Percentiles rank a stretch among this genome's conserved stretches.
These are phyloP conservation scores for Cordyceps fumosorosea DNA, from an alignment of 2,329 filamentous ascomycete genomes.

Conservation along the genomic window DNA sequence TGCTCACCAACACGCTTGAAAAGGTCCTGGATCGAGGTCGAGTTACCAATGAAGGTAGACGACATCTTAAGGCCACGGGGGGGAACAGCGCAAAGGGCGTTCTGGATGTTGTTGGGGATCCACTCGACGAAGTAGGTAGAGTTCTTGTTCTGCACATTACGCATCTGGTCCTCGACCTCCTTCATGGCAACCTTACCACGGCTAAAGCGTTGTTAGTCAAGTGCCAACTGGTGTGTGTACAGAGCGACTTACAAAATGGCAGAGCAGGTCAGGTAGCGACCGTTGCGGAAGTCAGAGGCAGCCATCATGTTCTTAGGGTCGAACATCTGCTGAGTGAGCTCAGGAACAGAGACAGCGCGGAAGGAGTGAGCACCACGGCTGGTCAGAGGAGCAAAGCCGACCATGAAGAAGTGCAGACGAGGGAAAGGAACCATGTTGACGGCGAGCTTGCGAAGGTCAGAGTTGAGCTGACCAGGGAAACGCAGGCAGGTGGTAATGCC, in stretches of 20 bases:
- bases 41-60: constrained; percentile 98
- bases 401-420: constrained; percentile 99
- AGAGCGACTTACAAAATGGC: constrained; percentile 76
- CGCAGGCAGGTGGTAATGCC: constrained; percentile 97
- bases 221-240: neutral
- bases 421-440: constrained; percentile 99
- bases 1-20: constrained; percentile 99
- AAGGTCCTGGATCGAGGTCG: constrained; percentile 98
- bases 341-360: constrained; percentile 94
- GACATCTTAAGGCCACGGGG: constrained; percentile 98
- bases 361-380: constrained; percentile 80
- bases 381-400: constrained; percentile 97
- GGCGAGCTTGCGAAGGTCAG: constrained; percentile 96
- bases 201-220: constrained; percentile 37
- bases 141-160: constrained; percentile 99
- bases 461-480: constrained; percentile 99
- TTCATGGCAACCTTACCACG: constrained; percentile 99
- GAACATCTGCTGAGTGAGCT: constrained; percentile 99
- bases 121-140: constrained; percentile 99
- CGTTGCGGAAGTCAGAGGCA: constrained; percentile 98
- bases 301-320: constrained; percentile 99
- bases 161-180: constrained; percentile 99
- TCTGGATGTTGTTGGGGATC: constrained; percentile 99
- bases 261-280: constrained; percentile 98
- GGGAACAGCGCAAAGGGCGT: constrained; percentile 96